Evolutionary conservation across 169 alveolate species (phyloP).

Genomic region (Babesia sp.): DNA sequence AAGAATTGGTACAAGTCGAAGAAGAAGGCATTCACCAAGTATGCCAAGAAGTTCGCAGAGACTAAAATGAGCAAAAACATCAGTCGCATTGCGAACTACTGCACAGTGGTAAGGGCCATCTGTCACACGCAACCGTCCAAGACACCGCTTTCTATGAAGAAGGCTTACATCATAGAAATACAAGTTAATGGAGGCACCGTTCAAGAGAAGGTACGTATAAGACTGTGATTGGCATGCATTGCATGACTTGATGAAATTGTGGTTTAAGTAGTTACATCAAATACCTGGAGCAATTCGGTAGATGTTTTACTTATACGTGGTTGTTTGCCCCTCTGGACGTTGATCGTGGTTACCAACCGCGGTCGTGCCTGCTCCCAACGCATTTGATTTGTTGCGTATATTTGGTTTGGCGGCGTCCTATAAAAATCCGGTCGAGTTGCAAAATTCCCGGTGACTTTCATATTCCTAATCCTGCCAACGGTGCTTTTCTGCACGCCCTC

Average conservation of each 20-base stretch:
- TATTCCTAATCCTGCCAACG: conserved; percentile 60
- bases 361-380: conserved; percentile 30
- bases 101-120: conserved; percentile 97
- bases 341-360: conserved; percentile 13
- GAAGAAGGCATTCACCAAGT: conserved; percentile 99
- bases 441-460: conserved; percentile 54
- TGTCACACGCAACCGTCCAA: conserved; percentile 98
- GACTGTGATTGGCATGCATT: no score
- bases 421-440: conserved; percentile 51
- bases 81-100: conserved; percentile 93
- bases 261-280: no score
- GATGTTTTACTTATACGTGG: background rate
- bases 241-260: no score
- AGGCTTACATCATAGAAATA: conserved; percentile 99
- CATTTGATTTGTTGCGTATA: conserved; percentile 57
- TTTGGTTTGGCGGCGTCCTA: conserved; percentile 51
- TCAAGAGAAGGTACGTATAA: conserved; percentile 87
- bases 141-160: conserved; percentile 92
- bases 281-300: no score
- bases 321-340: conserved; percentile 14
- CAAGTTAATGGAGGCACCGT: conserved; percentile 99
- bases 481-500: conserved; percentile 56
- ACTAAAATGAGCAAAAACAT: conserved; percentile 89
- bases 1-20: conserved; percentile 96
- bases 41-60: conserved; percentile 87